Percentiles rank a stretch among this genome's conserved stretches.
Evolutionary conservation across 805 yeast genomes (phyloP).

Genomic region (Saccharomycopsis malanga): DNA sequence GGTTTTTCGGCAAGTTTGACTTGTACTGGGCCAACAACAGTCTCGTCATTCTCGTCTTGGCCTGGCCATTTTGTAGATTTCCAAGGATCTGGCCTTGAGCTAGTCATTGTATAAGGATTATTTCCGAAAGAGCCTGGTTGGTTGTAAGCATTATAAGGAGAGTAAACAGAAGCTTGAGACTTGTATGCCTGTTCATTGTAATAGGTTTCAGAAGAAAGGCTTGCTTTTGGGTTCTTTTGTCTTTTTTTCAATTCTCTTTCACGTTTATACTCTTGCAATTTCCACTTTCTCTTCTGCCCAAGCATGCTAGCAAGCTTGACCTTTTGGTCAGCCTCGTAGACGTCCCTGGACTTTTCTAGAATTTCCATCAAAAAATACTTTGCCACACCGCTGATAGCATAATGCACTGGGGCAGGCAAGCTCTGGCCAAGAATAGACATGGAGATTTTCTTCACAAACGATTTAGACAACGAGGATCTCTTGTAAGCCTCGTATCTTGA

Average conservation of each 20-base stretch:
- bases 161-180: too few relatives aligned
- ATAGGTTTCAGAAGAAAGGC: too few relatives aligned
- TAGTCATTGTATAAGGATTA: too few relatives aligned
- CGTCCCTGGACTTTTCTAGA: constrained; percentile 21
- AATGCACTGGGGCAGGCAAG: constrained; percentile 13
- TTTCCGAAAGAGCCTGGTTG: too few relatives aligned
- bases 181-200: too few relatives aligned
- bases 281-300: constrained; percentile 6
- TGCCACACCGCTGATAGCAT: constrained; percentile 20
- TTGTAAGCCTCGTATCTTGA: constrained; percentile 20
- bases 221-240: too few relatives aligned
- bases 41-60: background rate
- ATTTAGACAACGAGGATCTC: constrained; percentile 14
- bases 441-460: constrained; percentile 19
- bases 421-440: constrained; percentile 15
- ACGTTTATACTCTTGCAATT: constrained; percentile 9
- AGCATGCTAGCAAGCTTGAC: constrained; percentile 13
- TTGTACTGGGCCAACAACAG: background rate
- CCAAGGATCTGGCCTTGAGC: too few relatives aligned
- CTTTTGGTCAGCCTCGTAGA: constrained; percentile 16
- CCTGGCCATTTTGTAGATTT: too few relatives aligned
- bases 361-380: constrained; percentile 20
- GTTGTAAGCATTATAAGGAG: too few relatives aligned
- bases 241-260: background rate
- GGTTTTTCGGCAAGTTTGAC: background rate